Evolutionary conservation across 306 rosid species (phyloP).

Genomic region (Prunus mongolica): DNA sequence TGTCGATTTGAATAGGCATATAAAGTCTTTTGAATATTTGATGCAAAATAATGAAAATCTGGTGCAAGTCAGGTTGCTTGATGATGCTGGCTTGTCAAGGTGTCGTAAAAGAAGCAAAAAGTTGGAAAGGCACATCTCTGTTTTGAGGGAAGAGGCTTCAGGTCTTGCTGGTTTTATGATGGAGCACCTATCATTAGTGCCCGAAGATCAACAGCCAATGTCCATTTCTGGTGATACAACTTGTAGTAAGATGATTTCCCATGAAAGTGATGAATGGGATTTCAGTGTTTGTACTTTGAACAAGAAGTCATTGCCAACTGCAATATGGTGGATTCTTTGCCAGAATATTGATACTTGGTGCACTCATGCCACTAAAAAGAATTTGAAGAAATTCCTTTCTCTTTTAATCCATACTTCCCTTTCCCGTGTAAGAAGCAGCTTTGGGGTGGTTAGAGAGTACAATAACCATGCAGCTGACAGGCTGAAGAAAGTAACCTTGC

Average conservation of each 20-base stretch:
- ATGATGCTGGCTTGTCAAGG: slow-evolving; percentile 27
- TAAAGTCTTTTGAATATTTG: slow-evolving; percentile 57
- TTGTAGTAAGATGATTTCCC: slow-evolving; percentile 31
- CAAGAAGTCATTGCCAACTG: slow-evolving; percentile 59
- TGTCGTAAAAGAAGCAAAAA: slow-evolving; percentile 29
- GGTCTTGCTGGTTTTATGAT: slow-evolving; percentile 71
- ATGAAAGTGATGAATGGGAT: slow-evolving; percentile 52
- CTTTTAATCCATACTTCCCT: slow-evolving; percentile 54
- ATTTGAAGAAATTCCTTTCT: slow-evolving; percentile 57
- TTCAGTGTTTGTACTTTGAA: slow-evolving; percentile 40
- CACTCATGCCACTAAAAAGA: slow-evolving; percentile 64
- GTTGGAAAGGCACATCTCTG: slow-evolving; percentile 30
- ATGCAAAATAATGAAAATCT: slow-evolving; percentile 44
- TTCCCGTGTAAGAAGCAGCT: slow-evolving; percentile 35
- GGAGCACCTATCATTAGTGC: slow-evolving; percentile 49
- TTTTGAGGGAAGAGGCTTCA: slow-evolving; percentile 63
- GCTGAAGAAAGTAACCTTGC: slow-evolving; percentile 49
- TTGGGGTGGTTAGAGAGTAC: slow-evolving; percentile 24
- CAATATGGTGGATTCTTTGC: slow-evolving; percentile 80
- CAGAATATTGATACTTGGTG: slow-evolving; percentile 81
- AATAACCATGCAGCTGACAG: slow-evolving; percentile 27
- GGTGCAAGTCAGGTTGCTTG: slow-evolving; percentile 29
- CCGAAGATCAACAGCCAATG: slow-evolving; percentile 36
- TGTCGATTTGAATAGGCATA: slow-evolving; percentile 70
- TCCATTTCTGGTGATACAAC: slow-evolving; percentile 29